Percentiles rank a stretch among this genome's conserved stretches.
Evolutionary conservation across 495 filamentous ascomycete genomes (phyloP).

Genomic region (Penicillium cosmopolitanum): DNA sequence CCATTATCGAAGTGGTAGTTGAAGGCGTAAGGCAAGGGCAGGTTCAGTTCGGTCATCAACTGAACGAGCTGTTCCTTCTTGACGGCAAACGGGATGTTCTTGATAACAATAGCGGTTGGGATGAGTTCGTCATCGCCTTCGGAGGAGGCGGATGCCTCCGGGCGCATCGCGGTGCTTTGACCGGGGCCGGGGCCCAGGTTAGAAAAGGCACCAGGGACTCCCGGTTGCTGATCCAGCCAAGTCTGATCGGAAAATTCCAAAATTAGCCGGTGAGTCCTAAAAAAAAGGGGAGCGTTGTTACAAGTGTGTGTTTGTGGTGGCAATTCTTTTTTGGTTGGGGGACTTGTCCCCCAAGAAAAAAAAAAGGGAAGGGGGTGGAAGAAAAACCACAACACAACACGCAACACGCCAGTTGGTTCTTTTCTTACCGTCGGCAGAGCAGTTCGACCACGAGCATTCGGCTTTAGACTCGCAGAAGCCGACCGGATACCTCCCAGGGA

Average conservation of each 20-base stretch:
- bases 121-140: slow-evolving; percentile 84
- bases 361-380: background rate
- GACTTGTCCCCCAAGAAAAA: background rate
- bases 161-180: slow-evolving; percentile 55
- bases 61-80: slow-evolving; percentile 93
- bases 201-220: slow-evolving; percentile 55
- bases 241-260: slow-evolving; percentile 38
- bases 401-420: background rate
- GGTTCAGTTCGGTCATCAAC: slow-evolving; percentile 87
- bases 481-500: slow-evolving; percentile 57
- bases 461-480: slow-evolving; percentile 61
- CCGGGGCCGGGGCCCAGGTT: slow-evolving; percentile 57
- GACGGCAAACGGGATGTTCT: slow-evolving; percentile 98
- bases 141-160: slow-evolving; percentile 51
- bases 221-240: slow-evolving; percentile 64
- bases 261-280: background rate
- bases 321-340: background rate
- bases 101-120: slow-evolving; percentile 97
- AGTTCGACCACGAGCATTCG: slow-evolving; percentile 53
- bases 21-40: slow-evolving; percentile 96
- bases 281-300: background rate
- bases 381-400: slow-evolving; percentile 24
- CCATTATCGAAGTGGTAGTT: slow-evolving; percentile 99
- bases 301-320: slow-evolving; percentile 10
- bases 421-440: slow-evolving; percentile 62